Base-by-base conservation (phyloP, 192 early-diverging fungal species). In the Geosiphon pyriformis region DNA sequence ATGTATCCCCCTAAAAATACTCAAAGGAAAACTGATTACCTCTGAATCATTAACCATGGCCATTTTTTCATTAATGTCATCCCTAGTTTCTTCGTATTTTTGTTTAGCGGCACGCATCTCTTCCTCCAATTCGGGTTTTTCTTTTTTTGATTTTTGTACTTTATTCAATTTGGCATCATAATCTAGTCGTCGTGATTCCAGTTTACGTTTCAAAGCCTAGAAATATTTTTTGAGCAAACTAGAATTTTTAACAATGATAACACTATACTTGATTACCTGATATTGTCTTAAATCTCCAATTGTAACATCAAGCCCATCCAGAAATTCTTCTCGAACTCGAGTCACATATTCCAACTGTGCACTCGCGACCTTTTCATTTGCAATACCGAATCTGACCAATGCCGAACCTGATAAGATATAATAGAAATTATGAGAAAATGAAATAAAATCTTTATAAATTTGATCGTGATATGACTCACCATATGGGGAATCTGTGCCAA, bases 51-150 rank as follows among this genome's bases (percentile, higher is more conserved):
- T 86, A 63, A 98, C 78, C 46, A 80, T 71, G 73, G 87, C 73
- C 93, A 98, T 98, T 52, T 87, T 80, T 2, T 82, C 75, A 12
- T 85, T 80, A 35, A 93, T 69, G 50, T 91, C 88, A 30, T 87
- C 80, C 56, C 87, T 80, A 26, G 91, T 91, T 69, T 97, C 96
- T 59, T 98, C 94, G 67, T 97, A 98, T 72, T 95, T 96, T 22
- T 84, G 76, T 74, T 94, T 94, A 10, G 94, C 86, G 0, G 90
- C 86, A 31, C 91, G 85, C 70, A 89, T 82, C 57, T 98, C 95
- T 57, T 98, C 92, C 66, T 94, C 94, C 59, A 92, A 82, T 18
- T 90, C 85, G n/a, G 90, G 85, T 42, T 87, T 91, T 63, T 95
- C 93, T 78, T 94, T 95, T 75, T 94, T 93, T 52, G 83, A 81